phyloP scores from a whole-genome alignment of 2,329 filamentous ascomycete species.

The Chrysosporium keratinophilum region DNA sequence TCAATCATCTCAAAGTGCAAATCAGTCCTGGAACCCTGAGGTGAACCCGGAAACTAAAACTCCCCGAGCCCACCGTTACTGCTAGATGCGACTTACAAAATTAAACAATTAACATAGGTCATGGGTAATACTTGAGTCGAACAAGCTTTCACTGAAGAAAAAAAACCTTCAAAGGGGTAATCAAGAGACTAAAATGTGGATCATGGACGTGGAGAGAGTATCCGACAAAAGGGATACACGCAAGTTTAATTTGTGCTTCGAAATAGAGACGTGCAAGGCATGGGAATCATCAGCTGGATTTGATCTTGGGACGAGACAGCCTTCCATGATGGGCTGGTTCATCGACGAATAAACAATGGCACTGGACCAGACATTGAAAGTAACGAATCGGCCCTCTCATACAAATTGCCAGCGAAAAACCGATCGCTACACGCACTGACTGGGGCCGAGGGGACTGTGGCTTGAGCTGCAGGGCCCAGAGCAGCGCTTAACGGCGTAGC shows the following conservation, averaged over 20 bases:
- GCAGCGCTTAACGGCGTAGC: constrained; percentile 85
- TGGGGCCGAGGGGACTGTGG: constrained; percentile 60
- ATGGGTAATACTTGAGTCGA: background rate
- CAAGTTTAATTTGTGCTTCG: too few relatives aligned
- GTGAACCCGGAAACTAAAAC: background rate
- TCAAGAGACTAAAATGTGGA: background rate
- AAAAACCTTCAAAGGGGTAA: background rate
- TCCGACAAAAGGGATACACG: background rate
- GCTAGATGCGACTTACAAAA: background rate
- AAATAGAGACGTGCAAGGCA: too few relatives aligned
- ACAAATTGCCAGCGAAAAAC: constrained; percentile 42
- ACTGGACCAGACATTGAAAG: constrained; percentile 36
- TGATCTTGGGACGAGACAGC: too few relatives aligned
- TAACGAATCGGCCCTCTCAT: constrained; percentile 40
- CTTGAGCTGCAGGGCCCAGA: constrained; percentile 78
- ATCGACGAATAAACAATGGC: constrained; percentile 34
- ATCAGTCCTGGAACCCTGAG: background rate
- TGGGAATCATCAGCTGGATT: background rate
- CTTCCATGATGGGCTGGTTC: background rate
- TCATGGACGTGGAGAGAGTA: background rate
- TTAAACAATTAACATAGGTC: background rate
- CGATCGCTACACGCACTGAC: constrained; percentile 40
- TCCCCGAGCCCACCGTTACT: background rate
- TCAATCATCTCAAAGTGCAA: background rate
- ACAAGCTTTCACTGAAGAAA: background rate